Percentiles rank a stretch among this genome's conserved stretches.
phyloP scores from a whole-genome alignment of 371 early-diverging fungal genomes.

The Parasitella parasitica region DNA sequence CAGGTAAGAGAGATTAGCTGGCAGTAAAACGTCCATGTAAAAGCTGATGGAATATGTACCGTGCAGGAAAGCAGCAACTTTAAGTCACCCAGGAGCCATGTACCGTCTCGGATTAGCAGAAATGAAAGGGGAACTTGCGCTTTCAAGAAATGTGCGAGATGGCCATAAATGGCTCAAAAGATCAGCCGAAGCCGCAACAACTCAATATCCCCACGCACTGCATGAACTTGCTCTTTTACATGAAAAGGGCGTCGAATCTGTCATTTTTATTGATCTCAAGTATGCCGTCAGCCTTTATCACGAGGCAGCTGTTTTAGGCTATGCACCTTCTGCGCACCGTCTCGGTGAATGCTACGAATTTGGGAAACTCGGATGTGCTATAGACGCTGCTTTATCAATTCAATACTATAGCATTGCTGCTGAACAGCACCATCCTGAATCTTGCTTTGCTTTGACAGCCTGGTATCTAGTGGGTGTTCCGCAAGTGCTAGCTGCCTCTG shows the following conservation, averaged over 20 bases:
- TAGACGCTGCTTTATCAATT: conserved; percentile 75
- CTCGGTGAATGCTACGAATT: conserved; percentile 87
- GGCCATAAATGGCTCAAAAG: conserved; percentile 80
- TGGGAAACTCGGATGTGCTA: conserved; percentile 59
- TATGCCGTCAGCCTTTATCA: conserved; percentile 69
- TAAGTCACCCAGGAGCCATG: conserved; percentile 72
- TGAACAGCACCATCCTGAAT: conserved; percentile 85
- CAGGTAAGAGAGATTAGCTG: conserved; percentile 48
- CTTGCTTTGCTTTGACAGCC: conserved; percentile 90
- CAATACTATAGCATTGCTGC: conserved; percentile 84
- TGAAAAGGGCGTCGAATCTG: conserved; percentile 66
- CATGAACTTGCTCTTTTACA: conserved; percentile 76
- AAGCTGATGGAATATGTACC: too few relatives aligned
- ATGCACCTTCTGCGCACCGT: conserved; percentile 72
- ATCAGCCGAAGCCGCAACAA: conserved; percentile 71
- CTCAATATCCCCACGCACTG: conserved; percentile 78
- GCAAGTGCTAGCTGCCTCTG: conserved; percentile 69
- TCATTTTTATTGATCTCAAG: conserved; percentile 67
- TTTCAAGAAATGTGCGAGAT: conserved; percentile 62
- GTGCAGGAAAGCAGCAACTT: conserved; percentile 64
- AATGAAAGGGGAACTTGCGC: conserved; percentile 70
- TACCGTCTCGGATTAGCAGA: conserved; percentile 72
- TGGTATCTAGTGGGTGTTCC: conserved; percentile 95
- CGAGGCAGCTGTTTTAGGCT: conserved; percentile 60
- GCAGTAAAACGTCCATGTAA: too few relatives aligned